A percentile compares a stretch with the other conserved stretches of the same genome.
Evolutionary conservation across 495 filamentous ascomycete genomes (phyloP).

Genomic region (Neurospora pannonica): DNA sequence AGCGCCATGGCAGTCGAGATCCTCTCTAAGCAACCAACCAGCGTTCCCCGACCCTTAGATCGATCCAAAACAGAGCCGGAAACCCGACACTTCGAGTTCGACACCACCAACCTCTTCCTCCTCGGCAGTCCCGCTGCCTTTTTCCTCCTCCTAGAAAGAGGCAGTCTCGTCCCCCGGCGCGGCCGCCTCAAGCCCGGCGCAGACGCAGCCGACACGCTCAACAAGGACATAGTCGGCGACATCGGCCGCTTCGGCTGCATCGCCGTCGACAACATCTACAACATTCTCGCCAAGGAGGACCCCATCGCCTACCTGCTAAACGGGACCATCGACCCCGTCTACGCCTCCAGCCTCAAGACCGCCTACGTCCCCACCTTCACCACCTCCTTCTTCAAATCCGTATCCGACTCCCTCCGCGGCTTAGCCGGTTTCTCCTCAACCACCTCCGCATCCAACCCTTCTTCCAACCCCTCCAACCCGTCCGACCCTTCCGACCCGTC

Average conservation of each 20-base stretch:
- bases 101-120: conserved; percentile 81
- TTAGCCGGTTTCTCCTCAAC: conserved; percentile 16
- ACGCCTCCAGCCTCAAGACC: conserved; percentile 64
- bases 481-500: neutral
- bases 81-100: conserved; percentile 73
- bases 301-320: conserved; percentile 87
- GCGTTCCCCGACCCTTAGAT: conserved; percentile 39
- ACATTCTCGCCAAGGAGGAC: conserved; percentile 61
- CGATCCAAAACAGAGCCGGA: conserved; percentile 37
- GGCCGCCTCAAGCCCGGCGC: conserved; percentile 66
- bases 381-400: conserved; percentile 53
- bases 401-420: conserved; percentile 56
- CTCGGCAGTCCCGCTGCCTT: conserved; percentile 90
- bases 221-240: conserved; percentile 61
- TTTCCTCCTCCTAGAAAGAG: conserved; percentile 83
- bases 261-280: conserved; percentile 93
- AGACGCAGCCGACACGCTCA: conserved; percentile 48
- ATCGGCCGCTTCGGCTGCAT: conserved; percentile 77
- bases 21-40: conserved; percentile 75
- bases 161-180: conserved; percentile 66
- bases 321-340: conserved; percentile 72
- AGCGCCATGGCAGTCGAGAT: conserved; percentile 91
- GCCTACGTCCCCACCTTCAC: conserved; percentile 69
- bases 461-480: neutral
- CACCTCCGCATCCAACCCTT: neutral